Conservation (phyloP, 2,329 filamentous ascomycete genomes). For the Teratosphaeria epicoccoides region DNA sequence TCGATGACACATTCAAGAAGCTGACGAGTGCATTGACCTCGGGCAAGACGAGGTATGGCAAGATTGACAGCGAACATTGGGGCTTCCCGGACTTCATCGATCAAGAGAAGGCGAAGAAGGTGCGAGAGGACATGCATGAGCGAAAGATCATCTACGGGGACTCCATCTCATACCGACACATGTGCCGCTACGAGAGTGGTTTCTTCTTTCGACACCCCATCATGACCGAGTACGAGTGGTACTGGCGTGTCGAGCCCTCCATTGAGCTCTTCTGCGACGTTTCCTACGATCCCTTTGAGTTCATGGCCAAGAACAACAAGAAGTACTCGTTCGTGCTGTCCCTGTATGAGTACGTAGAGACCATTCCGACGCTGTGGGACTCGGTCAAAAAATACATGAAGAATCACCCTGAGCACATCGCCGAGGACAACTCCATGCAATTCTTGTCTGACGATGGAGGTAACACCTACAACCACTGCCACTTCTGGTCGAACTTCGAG, state of each 20-base stretch:
- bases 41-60: conserved; percentile 80
- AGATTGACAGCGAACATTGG: conserved; percentile 89
- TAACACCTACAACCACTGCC: conserved; percentile 90
- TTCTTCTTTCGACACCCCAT: conserved; percentile 96
- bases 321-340: conserved; percentile 97
- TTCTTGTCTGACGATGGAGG: conserved; percentile 89
- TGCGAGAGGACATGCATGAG: conserved; percentile 86
- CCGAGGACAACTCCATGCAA: conserved; percentile 70
- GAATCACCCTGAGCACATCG: conserved; percentile 79
- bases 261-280: conserved; percentile 95
- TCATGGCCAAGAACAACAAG: conserved; percentile 91
- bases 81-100: conserved; percentile 95
- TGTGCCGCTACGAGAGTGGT: conserved; percentile 98
- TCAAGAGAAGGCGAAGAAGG: conserved; percentile 80
- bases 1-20: conserved; percentile 87
- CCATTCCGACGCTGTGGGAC: conserved; percentile 91
- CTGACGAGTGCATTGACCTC: conserved; percentile 83
- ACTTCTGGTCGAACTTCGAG: conserved; percentile 99
- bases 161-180: conserved; percentile 93
- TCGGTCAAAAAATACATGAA: conserved; percentile 90
- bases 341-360: conserved; percentile 92
- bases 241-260: conserved; percentile 97
- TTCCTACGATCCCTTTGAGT: conserved; percentile 90
- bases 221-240: conserved; percentile 96
- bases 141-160: conserved; percentile 98